These are phyloP conservation scores for Prunus kanzakura DNA, from an alignment of 306 rosid genomes.

Conservation along the genomic window DNA sequence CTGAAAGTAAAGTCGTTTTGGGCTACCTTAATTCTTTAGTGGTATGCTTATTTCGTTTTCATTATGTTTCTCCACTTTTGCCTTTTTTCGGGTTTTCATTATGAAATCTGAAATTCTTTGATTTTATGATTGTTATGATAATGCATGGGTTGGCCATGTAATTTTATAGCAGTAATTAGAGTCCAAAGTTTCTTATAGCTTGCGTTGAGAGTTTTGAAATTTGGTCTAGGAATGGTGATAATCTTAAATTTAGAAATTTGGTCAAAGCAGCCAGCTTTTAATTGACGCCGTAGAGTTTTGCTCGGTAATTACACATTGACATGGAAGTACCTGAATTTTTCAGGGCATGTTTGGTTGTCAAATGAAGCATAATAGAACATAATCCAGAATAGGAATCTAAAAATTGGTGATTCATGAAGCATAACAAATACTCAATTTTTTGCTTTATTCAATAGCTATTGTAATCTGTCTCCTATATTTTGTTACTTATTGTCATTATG, in stretches of 20 bases:
- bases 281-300: neutral
- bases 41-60: constrained; percentile 41
- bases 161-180: neutral
- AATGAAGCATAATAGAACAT: neutral
- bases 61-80: neutral
- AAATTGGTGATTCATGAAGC: neutral
- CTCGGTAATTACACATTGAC: neutral
- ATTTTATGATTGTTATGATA: neutral
- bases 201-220: neutral
- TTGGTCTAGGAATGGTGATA: neutral
- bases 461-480: neutral
- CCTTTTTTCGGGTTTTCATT: neutral
- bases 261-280: neutral
- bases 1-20: constrained; percentile 76
- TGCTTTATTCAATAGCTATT: neutral
- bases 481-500: neutral
- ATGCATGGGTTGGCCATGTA: neutral
- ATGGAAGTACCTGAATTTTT: neutral
- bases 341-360: neutral
- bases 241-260: neutral
- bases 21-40: constrained; percentile 87
- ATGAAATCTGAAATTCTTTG: neutral
- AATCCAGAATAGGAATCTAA: neutral
- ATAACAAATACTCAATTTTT: neutral
- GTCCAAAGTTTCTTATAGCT: neutral